phyloP scores from a whole-genome alignment of 2,329 filamentous ascomycete genomes.

The Pseudocercospora eumusae region DNA sequence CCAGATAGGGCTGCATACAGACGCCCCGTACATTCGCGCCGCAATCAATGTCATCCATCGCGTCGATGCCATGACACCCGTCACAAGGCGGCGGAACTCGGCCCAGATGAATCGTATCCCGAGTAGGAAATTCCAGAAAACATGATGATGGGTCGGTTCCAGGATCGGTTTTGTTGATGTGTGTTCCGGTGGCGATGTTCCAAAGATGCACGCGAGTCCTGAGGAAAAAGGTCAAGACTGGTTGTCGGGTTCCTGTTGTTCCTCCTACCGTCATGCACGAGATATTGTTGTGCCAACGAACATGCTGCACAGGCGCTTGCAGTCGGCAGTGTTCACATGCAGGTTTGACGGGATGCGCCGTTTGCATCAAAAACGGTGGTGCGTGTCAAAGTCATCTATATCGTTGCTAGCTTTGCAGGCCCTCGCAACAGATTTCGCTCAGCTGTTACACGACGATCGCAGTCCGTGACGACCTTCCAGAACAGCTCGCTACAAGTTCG shows the following conservation, averaged over 20 bases:
- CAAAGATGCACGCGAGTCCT: not conserved
- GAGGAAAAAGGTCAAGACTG: not conserved
- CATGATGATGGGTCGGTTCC: not conserved
- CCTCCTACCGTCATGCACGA: too few species aligned
- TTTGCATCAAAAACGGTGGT: constrained; percentile 6
- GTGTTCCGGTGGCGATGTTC: not conserved
- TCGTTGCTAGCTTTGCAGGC: not conserved
- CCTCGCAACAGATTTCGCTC: not conserved
- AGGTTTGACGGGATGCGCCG: not conserved
- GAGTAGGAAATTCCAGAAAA: constrained; percentile 4
- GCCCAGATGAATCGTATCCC: not conserved
- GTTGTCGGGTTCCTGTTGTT: not conserved
- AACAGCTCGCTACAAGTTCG: too few species aligned
- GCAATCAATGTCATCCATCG: not conserved
- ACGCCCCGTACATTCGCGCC: constrained; percentile 4
- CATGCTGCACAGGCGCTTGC: not conserved
- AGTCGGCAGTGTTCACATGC: not conserved
- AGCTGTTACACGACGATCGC: not conserved
- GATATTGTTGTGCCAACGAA: constrained; percentile 1
- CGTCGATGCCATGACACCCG: constrained; percentile 1
- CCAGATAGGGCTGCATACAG: constrained; percentile 7
- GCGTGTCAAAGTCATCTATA: not conserved
- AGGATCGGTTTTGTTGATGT: not conserved
- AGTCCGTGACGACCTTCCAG: not conserved
- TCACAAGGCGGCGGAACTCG: constrained; percentile 3